phyloP scores from a whole-genome alignment of 805 yeast genomes.

The Saturnispora halmiae region DNA sequence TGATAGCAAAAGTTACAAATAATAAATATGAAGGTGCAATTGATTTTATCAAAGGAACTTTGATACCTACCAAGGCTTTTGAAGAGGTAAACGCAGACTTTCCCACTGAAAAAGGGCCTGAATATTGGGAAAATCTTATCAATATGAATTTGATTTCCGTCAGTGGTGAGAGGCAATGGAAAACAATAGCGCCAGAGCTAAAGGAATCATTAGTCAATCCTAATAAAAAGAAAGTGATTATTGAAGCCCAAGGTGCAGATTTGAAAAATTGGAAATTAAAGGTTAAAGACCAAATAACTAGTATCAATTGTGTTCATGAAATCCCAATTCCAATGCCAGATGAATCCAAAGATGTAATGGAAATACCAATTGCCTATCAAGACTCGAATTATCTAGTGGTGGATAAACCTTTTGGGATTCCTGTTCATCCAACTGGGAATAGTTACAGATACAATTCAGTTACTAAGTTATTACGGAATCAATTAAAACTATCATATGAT shows the following conservation, averaged over 20 bases:
- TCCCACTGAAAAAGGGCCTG: neutral
- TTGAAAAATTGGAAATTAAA: slow-evolving; percentile 1
- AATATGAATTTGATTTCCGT: slow-evolving; percentile 1
- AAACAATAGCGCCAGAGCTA: neutral
- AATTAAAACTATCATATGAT: slow-evolving; percentile 12
- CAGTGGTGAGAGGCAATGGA: neutral
- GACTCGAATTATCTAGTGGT: slow-evolving; percentile 35
- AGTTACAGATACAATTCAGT: slow-evolving; percentile 35
- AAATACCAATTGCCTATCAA: slow-evolving; percentile 27
- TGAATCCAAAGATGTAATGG: slow-evolving; percentile 5
- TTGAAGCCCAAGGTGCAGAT: neutral
- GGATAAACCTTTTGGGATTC: slow-evolving; percentile 44
- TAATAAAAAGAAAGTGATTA: neutral
- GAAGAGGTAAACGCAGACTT: no score
- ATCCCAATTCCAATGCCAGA: slow-evolving; percentile 27
- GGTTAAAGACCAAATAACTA: slow-evolving; percentile 1
- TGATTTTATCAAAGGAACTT: neutral
- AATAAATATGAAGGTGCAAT: neutral
- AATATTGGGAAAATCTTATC: slow-evolving; percentile 3
- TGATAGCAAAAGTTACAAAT: neutral
- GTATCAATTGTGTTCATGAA: slow-evolving; percentile 36
- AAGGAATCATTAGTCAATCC: neutral
- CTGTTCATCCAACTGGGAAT: slow-evolving; percentile 44
- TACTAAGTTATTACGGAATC: slow-evolving; percentile 33
- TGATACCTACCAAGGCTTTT: neutral